Base-by-base conservation (phyloP, 495 filamentous ascomycete species). In the Penicillium cataractarum region DNA sequence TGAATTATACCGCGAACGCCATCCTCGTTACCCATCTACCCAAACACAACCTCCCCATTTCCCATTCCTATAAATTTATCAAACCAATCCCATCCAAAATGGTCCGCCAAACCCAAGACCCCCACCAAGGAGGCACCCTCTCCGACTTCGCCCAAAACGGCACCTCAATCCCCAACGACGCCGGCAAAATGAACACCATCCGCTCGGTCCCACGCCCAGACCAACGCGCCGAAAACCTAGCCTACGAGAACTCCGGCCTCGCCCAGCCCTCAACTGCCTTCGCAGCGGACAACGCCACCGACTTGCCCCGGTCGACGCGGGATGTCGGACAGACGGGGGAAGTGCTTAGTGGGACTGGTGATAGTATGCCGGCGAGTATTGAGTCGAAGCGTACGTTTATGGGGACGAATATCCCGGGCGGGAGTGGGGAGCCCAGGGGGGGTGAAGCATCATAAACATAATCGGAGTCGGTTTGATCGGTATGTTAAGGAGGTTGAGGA, bases 141-240 rank as follows among this genome's bases (percentile, higher is more conserved):
- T 74, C 70, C 42, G 78, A 86, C 29, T 85, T 87, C 80, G 84
- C 85, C 50, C 68, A 75, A 15, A 67, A 70, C 1, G 85, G 84
- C 61, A 87, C 83, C 15, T 71, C 58, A 2, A 80, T 86, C 31
- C 84, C 83, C 62, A 78, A 80, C 54, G 82, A 85, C 64, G 83
- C 84, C 21, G 83, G 81, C 61, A 73, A 75, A 15, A 77, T 79
- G 67, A 76, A 77, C 69, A 80, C 70, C 21, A 83, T 87, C 60
- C 82, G 84, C 26, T 87, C 86, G 13, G 80, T 84, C 13, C 81
- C 85, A 21, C 83, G 82, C 15, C 84, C 82, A 0, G 78, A 84
- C 63, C 84, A 87, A 57, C 67, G 66, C 48, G 48, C 71, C 59
- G 71, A 77, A 24, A 62, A 78, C 59, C 46, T 35, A 32, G 49